Base-by-base conservation (phyloP, 805 yeast genomes). In the Yamadazyma takamatsuzukensis region DNA sequence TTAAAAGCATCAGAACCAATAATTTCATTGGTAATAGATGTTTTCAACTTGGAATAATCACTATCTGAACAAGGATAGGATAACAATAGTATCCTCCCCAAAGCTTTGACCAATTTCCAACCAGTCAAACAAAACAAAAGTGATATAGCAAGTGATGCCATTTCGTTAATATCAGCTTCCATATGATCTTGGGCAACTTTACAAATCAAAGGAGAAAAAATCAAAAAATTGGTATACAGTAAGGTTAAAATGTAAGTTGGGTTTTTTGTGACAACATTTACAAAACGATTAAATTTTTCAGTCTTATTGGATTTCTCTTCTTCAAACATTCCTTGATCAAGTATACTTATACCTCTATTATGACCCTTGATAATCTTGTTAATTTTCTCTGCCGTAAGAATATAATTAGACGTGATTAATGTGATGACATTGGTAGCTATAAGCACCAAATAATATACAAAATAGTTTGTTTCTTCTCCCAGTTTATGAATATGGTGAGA, bases 21-120 rank as follows among this genome's bases (percentile, higher is more conserved):
- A n/a, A 83, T 68, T 8, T 54, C 51, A 27, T 66, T 69, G n/a
- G 54, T 54, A 4, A 83, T 66, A 4, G 59, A 48, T 0, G 59
- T 37, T 37, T 61, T 64, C 8, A 72, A 30, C 30, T 62, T 37
- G 32, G 50, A 49, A 46, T 59, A 64, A 17, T 63, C 64, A 35
- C 56, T 56, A 33, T 59, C 64, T 2, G 68, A 54, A 19, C 57
- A 59, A 2, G 84, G 84, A 36, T 67, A 74, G 9, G 77, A 69
- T 16, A 80, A 48, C 19, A 80, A 49, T 14, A 80, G 56, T 7
- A 77, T 68, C 3, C 70, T 71, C 0, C 81, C 78, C 11, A 79
- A 54, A 11, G 66, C 56, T 33, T 62, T 64, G 6, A 76, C 77
- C 33, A 78, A 59, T 28, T 54, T 59, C 75, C 76, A 72, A 0